A percentile compares a stretch with the other conserved stretches of the same genome.
Evolutionary conservation across 2,329 filamentous ascomycete species (phyloP).

Genomic region (Aspergillus sp.): DNA sequence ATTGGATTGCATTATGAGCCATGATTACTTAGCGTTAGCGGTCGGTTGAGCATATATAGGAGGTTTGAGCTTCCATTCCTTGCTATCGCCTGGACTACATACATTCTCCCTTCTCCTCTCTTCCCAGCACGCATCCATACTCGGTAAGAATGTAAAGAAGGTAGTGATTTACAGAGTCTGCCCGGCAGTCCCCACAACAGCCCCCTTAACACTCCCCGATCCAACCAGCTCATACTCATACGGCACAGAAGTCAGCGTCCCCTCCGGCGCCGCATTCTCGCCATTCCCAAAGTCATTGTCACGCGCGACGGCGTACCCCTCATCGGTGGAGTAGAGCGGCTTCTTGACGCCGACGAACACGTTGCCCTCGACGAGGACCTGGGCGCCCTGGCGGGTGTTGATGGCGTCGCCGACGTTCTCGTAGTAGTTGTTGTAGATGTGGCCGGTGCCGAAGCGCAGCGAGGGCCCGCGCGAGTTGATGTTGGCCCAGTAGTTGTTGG

Average conservation of each 20-base stretch:
- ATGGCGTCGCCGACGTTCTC: constrained; percentile 50
- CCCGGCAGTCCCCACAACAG: constrained; percentile 40
- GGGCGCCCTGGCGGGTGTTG: constrained; percentile 58
- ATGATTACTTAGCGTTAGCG: no score
- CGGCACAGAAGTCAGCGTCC: constrained; percentile 52
- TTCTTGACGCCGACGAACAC: constrained; percentile 49
- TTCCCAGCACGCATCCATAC: no score
- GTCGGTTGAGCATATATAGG: no score
- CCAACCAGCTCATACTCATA: constrained; percentile 57
- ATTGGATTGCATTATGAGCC: no score
- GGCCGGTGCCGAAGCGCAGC: constrained; percentile 65
- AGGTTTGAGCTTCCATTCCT: no score
- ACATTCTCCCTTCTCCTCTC: not conserved
- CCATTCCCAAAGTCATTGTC: constrained; percentile 51
- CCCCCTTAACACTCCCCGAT: constrained; percentile 46
- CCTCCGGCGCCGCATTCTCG: constrained; percentile 49
- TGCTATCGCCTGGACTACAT: no score
- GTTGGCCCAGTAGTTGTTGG: constrained; percentile 66
- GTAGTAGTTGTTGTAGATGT: constrained; percentile 58
- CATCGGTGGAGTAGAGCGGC: constrained; percentile 47
- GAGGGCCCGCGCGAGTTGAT: constrained; percentile 63
- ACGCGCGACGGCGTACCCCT: constrained; percentile 45
- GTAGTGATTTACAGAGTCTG: constrained; percentile 25
- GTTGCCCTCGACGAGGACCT: constrained; percentile 59
- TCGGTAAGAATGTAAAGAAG: no score